Percentiles rank a stretch among this genome's conserved stretches.
Conservation (phyloP, 768 basidiomycete species). For the Tremella mesenterica region DNA sequence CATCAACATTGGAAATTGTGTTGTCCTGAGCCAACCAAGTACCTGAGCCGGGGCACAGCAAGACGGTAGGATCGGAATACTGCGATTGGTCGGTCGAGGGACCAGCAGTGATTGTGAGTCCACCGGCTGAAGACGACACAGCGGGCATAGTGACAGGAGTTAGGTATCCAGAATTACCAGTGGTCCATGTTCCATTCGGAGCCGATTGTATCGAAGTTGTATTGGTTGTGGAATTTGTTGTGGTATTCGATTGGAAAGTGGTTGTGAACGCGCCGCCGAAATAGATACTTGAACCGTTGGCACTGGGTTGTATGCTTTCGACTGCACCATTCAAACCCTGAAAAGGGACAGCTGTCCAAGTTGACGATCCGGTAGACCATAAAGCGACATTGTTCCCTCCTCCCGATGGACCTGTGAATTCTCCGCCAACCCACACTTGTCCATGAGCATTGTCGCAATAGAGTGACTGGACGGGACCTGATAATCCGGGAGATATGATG, state of each 20-base stretch:
- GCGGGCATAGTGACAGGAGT: constrained; percentile 62
- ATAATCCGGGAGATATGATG: constrained; percentile 50
- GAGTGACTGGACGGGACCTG: constrained; percentile 63
- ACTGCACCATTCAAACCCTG: constrained; percentile 71
- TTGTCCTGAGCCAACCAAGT: constrained; percentile 79
- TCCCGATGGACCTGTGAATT: constrained; percentile 24
- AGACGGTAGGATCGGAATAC: constrained; percentile 34
- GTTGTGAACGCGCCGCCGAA: constrained; percentile 84
- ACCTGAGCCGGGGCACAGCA: constrained; percentile 76
- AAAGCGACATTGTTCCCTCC: constrained; percentile 39
- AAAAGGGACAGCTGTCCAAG: constrained; percentile 75
- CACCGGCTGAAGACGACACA: constrained; percentile 55
- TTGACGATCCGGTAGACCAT: constrained; percentile 31
- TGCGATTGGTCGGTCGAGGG: constrained; percentile 31
- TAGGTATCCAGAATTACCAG: constrained; percentile 79
- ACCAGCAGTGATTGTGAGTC: constrained; percentile 52
- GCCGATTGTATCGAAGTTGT: constrained; percentile 81
- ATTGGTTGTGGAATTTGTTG: constrained; percentile 51
- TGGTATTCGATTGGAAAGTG: constrained; percentile 49
- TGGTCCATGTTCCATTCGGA: constrained; percentile 53
- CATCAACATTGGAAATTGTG: constrained; percentile 62
- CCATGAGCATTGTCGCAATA: constrained; percentile 58
- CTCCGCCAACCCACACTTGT: constrained; percentile 43
- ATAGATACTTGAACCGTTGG: constrained; percentile 64
- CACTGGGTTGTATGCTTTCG: constrained; percentile 63